These are phyloP conservation scores for Aureobasidium subglaciale DNA, from an alignment of 2,329 filamentous ascomycete genomes.

Conservation along the genomic window DNA sequence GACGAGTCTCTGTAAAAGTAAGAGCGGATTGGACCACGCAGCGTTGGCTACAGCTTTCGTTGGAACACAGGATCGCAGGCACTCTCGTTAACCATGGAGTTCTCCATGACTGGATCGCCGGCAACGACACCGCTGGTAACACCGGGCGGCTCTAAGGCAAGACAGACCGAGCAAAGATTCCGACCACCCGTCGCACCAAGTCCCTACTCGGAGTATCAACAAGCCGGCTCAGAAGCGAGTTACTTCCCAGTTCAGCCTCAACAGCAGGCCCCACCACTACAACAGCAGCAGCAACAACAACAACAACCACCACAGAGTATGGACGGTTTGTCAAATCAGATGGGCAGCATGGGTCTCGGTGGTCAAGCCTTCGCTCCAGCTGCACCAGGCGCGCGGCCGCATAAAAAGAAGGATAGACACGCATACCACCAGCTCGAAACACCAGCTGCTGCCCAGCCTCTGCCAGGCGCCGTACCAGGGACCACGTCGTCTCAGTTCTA, in stretches of 20 bases:
- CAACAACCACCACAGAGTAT: conserved; percentile 21
- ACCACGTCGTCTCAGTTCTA: conserved; percentile 53
- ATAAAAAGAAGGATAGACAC: conserved; percentile 91
- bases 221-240: conserved; percentile 32
- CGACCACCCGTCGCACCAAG: conserved; percentile 4
- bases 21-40: conserved; percentile 2
- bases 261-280: conserved; percentile 24
- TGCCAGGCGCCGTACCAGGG: conserved; percentile 65
- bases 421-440: conserved; percentile 82
- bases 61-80: neutral
- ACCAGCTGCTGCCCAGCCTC: conserved; percentile 52
- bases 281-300: too few relatives aligned
- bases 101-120: conserved; percentile 3
- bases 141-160: neutral
- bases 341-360: conserved; percentile 67
- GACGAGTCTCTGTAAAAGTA: neutral
- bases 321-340: conserved; percentile 58
- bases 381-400: conserved; percentile 36
- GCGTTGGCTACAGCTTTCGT: conserved; percentile 11
- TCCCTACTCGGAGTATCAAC: conserved; percentile 33
- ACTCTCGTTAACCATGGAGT: conserved; percentile 3
- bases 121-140: neutral
- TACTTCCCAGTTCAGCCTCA: conserved; percentile 37
- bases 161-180: neutral
- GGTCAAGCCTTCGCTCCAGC: conserved; percentile 40